Percentiles rank a stretch among this genome's conserved stretches.
These are phyloP conservation scores for Rhodotorula kratochvilovae DNA, from an alignment of 768 basidiomycete species.

Conservation along the genomic window DNA sequence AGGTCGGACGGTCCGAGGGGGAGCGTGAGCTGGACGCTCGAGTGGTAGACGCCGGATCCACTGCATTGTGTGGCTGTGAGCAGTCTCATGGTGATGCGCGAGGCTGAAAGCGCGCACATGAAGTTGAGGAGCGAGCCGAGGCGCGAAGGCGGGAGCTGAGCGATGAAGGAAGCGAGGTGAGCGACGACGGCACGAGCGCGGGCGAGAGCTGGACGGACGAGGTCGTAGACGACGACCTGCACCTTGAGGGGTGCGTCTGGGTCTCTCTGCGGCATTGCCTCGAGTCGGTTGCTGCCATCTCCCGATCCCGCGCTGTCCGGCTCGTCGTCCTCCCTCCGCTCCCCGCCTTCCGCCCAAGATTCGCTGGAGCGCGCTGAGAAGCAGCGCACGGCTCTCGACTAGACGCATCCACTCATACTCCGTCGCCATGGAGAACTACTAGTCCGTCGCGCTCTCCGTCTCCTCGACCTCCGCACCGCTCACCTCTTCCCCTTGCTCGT, in stretches of 20 bases:
- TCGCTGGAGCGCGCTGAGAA: neutral
- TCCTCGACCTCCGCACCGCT: neutral
- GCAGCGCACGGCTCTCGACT: neutral
- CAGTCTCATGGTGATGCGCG: too few relatives aligned
- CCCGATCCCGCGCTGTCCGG: too few relatives aligned
- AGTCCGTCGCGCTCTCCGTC: neutral
- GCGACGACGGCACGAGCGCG: neutral
- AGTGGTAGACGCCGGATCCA: conserved; percentile 29
- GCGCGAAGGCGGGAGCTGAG: conserved; percentile 26
- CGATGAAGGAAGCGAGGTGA: neutral
- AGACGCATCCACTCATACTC: neutral
- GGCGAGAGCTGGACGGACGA: conserved; percentile 7
- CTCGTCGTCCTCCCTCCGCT: neutral
- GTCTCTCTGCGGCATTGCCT: neutral
- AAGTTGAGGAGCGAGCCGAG: conserved; percentile 25
- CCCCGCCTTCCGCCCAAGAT: conserved; percentile 1
- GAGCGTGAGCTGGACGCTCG: conserved; percentile 17
- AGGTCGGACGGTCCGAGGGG: conserved; percentile 29
- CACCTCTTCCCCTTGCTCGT: too few relatives aligned
- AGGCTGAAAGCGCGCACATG: neutral
- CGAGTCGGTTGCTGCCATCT: too few relatives aligned
- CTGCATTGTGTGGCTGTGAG: neutral
- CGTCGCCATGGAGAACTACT: conserved; percentile 25
- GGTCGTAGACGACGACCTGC: conserved; percentile 27
- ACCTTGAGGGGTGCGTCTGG: conserved; percentile 10